These are phyloP conservation scores for Isabelozyma rhagii DNA, from an alignment of 805 yeast genomes.

Conservation along the genomic window DNA sequence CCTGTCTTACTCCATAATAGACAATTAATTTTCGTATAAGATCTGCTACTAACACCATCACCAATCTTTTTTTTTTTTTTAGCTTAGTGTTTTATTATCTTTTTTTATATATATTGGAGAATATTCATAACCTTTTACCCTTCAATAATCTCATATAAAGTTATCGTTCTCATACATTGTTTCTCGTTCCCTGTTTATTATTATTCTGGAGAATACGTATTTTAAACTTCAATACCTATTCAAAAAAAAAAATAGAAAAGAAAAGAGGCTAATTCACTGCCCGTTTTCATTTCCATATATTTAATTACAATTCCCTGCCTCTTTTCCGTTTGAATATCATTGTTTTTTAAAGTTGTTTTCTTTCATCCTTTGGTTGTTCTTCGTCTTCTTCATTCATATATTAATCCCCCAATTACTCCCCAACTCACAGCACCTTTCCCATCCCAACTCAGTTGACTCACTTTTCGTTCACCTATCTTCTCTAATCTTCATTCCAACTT, in stretches of 20 bases:
- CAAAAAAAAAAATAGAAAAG: neutral
- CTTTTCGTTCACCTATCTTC: neutral
- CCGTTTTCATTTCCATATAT: neutral
- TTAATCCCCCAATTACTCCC: neutral
- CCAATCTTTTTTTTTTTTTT: neutral
- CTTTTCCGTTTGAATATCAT: neutral
- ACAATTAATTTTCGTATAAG: neutral
- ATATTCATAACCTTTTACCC: neutral
- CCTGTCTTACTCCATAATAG: neutral
- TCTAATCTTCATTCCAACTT: neutral
- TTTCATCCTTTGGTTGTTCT: neutral
- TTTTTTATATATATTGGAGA: neutral
- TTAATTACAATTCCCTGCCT: neutral
- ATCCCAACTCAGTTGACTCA: neutral
- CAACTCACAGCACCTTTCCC: neutral
- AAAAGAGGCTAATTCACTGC: neutral
- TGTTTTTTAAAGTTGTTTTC: neutral
- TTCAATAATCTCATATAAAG: neutral
- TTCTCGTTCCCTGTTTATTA: neutral
- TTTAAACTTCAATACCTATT: neutral
- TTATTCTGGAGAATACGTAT: neutral
- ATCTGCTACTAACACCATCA: neutral
- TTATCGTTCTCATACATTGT: neutral
- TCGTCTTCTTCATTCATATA: neutral
- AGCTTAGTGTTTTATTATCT: no score